Evolutionary conservation across 176 grass and related monocot genomes (phyloP), one percentile per base, ranked within the genome.

Genomic region (Chrysopogon serrulatus): DNA sequence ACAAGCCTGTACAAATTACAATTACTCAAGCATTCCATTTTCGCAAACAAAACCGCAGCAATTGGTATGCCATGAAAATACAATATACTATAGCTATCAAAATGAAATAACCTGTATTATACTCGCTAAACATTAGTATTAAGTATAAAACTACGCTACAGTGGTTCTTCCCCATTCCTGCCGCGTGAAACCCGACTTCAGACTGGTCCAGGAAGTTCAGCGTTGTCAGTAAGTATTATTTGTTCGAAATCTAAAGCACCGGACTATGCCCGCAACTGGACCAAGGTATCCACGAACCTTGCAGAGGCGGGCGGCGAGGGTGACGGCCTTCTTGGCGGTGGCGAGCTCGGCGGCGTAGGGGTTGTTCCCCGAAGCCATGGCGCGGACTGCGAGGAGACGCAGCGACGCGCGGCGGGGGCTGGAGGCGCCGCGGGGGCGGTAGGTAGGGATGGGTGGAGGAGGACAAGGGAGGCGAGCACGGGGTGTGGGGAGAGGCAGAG

Each of bases 291-390:
- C 10, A 41, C 14, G 74, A 76, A 95, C 95, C 93, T 95, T 74
- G 87, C 96, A 98, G 69, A 98, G 96, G 42, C 87, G 86, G n/a
- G 96, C 89, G 42, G 96, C 96, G 64, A 98, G 87, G 28, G 80
- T 63, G 66, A 90, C 89, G 13, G 96, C 96, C 87, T 95, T 98
- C 91, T 92, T 95, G 68, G 96, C 91, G 28, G 96, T 91, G 17
- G 93, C 91, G 64, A 98, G 87, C 86, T 98, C 96, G 35, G 94
- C 91, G 48, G 81, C 87, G 78, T 98, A 98, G 47, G 84, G 85
- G 33, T 62, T n/a, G n/a, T n/a, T 77, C 23, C 74, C 80, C 26
- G 79, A 70, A 43, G 86, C 78, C 76, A 86, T 85, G 79, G 79
- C 65, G 32, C 69, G 24, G 23, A 47, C 10, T 0, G 49, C 7